These are phyloP conservation scores for Yamadazyma takamatsuzukensis DNA, from an alignment of 805 yeast species.

Conservation along the genomic window DNA sequence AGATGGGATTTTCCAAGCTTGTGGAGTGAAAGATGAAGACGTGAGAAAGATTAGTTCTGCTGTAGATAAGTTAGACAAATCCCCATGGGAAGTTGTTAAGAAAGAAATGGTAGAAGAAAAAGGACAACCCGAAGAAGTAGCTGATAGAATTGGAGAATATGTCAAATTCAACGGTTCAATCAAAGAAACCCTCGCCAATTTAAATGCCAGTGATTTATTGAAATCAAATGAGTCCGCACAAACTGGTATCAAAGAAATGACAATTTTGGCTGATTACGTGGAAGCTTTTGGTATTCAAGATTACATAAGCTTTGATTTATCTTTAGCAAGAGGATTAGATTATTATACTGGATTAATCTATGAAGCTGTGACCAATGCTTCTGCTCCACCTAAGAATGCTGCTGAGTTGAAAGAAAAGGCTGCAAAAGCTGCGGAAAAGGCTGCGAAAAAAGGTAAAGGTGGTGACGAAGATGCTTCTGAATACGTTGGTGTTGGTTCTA, in stretches of 20 bases:
- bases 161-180: constrained; percentile 83
- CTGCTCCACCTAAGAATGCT: constrained; percentile 91
- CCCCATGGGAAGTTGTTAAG: constrained; percentile 93
- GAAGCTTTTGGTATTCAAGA: constrained; percentile 76
- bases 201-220: constrained; percentile 57
- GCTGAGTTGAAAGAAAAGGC: constrained; percentile 53
- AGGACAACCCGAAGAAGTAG: constrained; percentile 85
- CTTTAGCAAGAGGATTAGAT: constrained; percentile 95
- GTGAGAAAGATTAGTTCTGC: constrained; percentile 92
- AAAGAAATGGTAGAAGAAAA: constrained; percentile 91
- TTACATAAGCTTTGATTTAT: constrained; percentile 80
- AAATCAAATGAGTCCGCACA: constrained; percentile 67
- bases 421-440: constrained; percentile 23
- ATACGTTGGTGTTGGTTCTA: constrained; percentile 96
- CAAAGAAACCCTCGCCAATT: constrained; percentile 52
- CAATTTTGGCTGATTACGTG: constrained; percentile 65
- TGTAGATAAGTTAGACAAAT: constrained; percentile 92
- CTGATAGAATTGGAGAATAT: constrained; percentile 87
- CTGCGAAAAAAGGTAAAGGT: constrained; percentile 16
- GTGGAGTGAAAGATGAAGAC: constrained; percentile 93
- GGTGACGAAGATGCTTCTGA: constrained; percentile 80
- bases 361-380: constrained; percentile 92
- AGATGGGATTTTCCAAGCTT: constrained; percentile 92
- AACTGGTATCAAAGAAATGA: constrained; percentile 80
- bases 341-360: constrained; percentile 96